phyloP scores from a whole-genome alignment of 495 filamentous ascomycete genomes.

The Penicillium arizonense region DNA sequence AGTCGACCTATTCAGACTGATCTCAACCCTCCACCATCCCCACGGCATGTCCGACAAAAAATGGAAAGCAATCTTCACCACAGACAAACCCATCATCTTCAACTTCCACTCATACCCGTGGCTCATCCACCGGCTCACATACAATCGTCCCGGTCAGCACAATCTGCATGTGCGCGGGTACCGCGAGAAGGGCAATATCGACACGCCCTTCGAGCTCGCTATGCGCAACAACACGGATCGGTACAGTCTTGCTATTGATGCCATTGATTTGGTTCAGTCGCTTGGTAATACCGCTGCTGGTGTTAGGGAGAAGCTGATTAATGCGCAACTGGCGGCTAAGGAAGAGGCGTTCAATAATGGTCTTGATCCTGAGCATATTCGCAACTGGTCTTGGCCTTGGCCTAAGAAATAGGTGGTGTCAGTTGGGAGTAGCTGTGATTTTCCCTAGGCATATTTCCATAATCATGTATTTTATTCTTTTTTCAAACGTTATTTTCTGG shows the following conservation, averaged over 20 bases:
- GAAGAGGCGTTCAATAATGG: constrained; percentile 63
- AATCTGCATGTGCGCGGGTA: constrained; percentile 72
- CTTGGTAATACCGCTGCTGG: constrained; percentile 57
- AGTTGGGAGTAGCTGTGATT: too few relatives aligned
- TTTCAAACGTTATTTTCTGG: too few relatives aligned
- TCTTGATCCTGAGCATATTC: constrained; percentile 63
- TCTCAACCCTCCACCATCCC: constrained; percentile 60
- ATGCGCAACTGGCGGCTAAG: constrained; percentile 55
- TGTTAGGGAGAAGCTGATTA: constrained; percentile 58
- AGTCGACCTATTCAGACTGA: constrained; percentile 73
- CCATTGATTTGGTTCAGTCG: constrained; percentile 60
- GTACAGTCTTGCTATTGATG: constrained; percentile 69
- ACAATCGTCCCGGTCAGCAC: constrained; percentile 60
- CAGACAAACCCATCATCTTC: constrained; percentile 67
- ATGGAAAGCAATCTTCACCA: constrained; percentile 65
- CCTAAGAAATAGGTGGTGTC: constrained; percentile 8
- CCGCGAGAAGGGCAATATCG: constrained; percentile 76
- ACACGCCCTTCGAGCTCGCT: constrained; percentile 70
- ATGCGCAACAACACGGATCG: constrained; percentile 70
- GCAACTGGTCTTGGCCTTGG: constrained; percentile 62
- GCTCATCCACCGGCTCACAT: constrained; percentile 69
- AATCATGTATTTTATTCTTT: too few relatives aligned
- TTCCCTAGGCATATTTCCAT: too few relatives aligned
- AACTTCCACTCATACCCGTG: constrained; percentile 80
- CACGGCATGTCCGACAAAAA: constrained; percentile 63